Evolutionary conservation across 2,329 filamentous ascomycete species (phyloP).

Genomic region (Claviceps capensis): DNA sequence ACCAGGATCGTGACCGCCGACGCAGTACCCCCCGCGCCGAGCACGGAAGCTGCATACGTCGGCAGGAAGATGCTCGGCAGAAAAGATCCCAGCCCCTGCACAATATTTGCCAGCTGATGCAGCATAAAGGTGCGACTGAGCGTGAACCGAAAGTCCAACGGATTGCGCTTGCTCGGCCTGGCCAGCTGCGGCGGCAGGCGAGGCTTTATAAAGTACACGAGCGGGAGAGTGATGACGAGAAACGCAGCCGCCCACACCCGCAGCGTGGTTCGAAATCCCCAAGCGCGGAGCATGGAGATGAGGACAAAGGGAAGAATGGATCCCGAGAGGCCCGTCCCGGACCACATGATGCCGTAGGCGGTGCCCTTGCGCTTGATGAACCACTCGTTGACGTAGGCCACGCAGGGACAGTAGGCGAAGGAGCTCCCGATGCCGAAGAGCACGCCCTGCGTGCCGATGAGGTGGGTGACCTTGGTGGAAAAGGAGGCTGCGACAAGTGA

Average conservation of each 20-base stretch:
- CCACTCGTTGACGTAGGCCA: slow-evolving; percentile 44
- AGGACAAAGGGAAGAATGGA: slow-evolving; percentile 31
- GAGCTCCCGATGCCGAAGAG: slow-evolving; percentile 40
- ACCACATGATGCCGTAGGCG: slow-evolving; percentile 42
- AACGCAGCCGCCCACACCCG: slow-evolving; percentile 32
- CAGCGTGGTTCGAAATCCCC: slow-evolving; percentile 30
- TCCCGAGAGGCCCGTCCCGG: slow-evolving; percentile 32
- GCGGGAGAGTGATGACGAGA: slow-evolving; percentile 33
- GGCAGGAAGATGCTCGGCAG: slow-evolving; percentile 45
- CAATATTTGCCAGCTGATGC: slow-evolving; percentile 38
- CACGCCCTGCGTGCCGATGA: slow-evolving; percentile 44
- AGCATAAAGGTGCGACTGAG: slow-evolving; percentile 37
- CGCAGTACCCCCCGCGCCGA: slow-evolving; percentile 28
- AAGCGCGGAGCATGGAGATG: slow-evolving; percentile 28
- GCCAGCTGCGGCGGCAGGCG: slow-evolving; percentile 26
- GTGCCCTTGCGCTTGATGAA: slow-evolving; percentile 36
- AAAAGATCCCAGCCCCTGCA: slow-evolving; percentile 44
- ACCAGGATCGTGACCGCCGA: slow-evolving; percentile 39
- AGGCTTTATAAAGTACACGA: slow-evolving; percentile 37
- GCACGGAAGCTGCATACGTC: slow-evolving; percentile 33
- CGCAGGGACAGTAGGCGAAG: slow-evolving; percentile 35
- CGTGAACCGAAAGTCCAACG: slow-evolving; percentile 31
- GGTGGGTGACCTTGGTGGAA: slow-evolving; percentile 30
- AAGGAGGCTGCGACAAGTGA: slow-evolving; percentile 35
- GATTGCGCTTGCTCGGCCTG: slow-evolving; percentile 13